Evolutionary conservation across 805 yeast genomes (phyloP), one percentile per base, ranked within the genome.

Genomic region (Cyberlindnera japonica): DNA sequence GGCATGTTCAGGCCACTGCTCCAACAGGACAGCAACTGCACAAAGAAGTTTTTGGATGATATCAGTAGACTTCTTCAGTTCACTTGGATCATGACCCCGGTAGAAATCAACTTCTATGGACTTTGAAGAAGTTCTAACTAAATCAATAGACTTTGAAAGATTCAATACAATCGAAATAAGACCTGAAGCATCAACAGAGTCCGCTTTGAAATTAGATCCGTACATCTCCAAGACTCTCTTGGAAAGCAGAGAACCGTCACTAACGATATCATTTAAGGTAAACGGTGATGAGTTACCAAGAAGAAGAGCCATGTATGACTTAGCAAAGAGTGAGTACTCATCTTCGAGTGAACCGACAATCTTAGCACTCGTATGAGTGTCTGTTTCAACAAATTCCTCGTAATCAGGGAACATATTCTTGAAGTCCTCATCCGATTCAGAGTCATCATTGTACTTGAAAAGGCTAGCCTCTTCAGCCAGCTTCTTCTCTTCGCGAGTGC

Each of bases 1-100:
- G 0, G 93, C 93, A 67, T 95, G 96, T 53, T 95, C 99, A 0
- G 98, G 97, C 96, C 96, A 93, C 54, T 80, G 77, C 19, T 62
- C 62, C 11, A 83, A 59, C 11, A 87, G 59, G 4, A 62, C 64
- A 7, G 58, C 48, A 4, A 79, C 77, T 1, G 75, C 58, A 3
- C 67, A 62, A 53, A 70, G 65, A 4, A 81, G 55, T 5, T 57
- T 64, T 23, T 67, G 63, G 10, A 78, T 63, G 1, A 82, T 54
- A 1, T 51, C 55, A 32, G 80, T 74, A 2, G 95, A 86, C 27
- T 59, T 64, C 40, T 71, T 73, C 3, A 83, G 74, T 54, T 89
- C 95, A 8, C 57, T 57, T 5, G 79, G 67, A 32, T 78, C 74
- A 17, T 74, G 67, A 8, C 81, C 90, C 33, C 66, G 66, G 59